Conservation (phyloP, 371 early-diverging fungal species). For the Paraphysoderma sedebokerense region DNA sequence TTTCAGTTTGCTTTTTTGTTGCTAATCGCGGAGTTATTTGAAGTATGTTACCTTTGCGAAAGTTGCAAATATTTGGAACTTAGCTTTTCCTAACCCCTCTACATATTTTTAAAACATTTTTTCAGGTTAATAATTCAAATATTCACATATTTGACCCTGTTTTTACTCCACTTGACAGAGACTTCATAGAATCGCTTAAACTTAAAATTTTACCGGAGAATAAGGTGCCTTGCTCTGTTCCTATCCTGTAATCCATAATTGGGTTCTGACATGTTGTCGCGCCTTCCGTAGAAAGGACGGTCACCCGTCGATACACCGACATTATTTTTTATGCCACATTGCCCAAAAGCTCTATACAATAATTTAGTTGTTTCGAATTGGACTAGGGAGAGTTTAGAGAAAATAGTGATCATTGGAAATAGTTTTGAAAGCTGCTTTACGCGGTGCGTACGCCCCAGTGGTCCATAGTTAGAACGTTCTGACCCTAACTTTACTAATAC, state of each 20-base stretch:
- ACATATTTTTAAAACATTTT: too few species aligned
- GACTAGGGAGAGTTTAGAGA: not conserved
- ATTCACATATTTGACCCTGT: not conserved
- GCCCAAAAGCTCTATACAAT: not conserved
- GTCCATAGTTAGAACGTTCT: too few species aligned
- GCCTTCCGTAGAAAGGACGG: too few species aligned
- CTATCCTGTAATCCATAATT: not conserved
- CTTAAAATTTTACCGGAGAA: not conserved
- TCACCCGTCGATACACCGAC: not conserved
- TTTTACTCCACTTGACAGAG: not conserved
- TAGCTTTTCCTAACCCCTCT: too few species aligned
- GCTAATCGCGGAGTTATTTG: too few species aligned
- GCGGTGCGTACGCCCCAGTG: too few species aligned
- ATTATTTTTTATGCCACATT: slow-evolving; percentile 1
- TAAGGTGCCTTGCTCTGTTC: not conserved
- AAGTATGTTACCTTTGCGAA: too few species aligned
- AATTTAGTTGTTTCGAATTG: not conserved
- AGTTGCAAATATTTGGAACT: too few species aligned
- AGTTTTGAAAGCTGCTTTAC: not conserved
- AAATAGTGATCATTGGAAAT: not conserved
- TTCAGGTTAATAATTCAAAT: not conserved
- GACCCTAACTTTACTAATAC: too few species aligned
- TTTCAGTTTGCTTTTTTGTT: too few species aligned
- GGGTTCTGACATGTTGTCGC: not conserved
- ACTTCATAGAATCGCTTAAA: not conserved